Percentiles rank a stretch among this genome's conserved stretches.
Evolutionary conservation across 2,329 filamentous ascomycete species (phyloP).

Genomic region (Rutstroemia sp.): DNA sequence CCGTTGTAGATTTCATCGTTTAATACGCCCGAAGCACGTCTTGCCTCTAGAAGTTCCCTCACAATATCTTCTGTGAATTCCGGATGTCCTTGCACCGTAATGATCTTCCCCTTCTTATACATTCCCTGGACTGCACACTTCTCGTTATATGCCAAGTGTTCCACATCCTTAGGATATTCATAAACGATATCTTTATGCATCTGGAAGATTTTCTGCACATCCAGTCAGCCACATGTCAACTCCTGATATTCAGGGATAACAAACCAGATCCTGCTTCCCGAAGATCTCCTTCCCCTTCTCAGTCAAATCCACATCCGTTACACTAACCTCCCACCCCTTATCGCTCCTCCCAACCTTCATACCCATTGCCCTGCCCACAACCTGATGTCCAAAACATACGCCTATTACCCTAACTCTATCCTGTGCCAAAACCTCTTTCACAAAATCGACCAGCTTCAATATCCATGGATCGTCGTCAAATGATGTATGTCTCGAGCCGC

Average conservation of each 20-base stretch:
- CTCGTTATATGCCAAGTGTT: conserved; percentile 56
- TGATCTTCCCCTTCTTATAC: conserved; percentile 57
- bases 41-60: conserved; percentile 54
- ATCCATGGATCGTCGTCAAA: conserved; percentile 75
- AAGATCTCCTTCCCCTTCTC: conserved; percentile 66
- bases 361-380: conserved; percentile 66
- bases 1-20: conserved; percentile 60
- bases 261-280: conserved; percentile 50
- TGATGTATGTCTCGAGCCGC: conserved; percentile 66
- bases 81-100: conserved; percentile 80
- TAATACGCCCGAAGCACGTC: conserved; percentile 63
- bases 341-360: conserved; percentile 58
- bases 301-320: conserved; percentile 61
- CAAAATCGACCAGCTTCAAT: conserved; percentile 62
- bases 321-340: conserved; percentile 75
- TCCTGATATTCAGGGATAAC: conserved; percentile 11
- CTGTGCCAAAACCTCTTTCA: conserved; percentile 49
- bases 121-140: conserved; percentile 73
- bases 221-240: background rate
- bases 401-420: conserved; percentile 64
- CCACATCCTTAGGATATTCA: conserved; percentile 52
- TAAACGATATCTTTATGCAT: conserved; percentile 79
- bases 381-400: conserved; percentile 84
- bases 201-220: conserved; percentile 62
- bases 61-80: conserved; percentile 73